Evolutionary conservation across 768 basidiomycete genomes (phyloP).

Genomic region (Glaciozyma antarctica): DNA sequence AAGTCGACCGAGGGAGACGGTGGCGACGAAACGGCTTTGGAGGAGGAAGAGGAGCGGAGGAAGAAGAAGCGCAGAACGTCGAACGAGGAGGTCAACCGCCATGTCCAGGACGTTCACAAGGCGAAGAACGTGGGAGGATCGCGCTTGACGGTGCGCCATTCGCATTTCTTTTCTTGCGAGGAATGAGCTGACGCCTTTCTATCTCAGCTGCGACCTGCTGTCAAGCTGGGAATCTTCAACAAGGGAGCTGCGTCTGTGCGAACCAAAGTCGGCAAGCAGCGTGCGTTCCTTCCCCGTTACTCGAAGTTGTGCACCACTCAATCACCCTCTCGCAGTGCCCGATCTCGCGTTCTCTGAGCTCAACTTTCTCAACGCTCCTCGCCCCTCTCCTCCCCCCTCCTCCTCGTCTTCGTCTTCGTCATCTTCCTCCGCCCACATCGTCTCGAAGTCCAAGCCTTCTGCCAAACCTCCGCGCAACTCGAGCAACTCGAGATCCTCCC

Average conservation of each 20-base stretch:
- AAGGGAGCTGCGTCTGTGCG: slow-evolving; percentile 24
- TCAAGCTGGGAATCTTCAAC: slow-evolving; percentile 25
- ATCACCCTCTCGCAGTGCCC: slow-evolving; percentile 7
- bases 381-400: neutral
- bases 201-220: neutral
- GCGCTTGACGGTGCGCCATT: slow-evolving; percentile 14
- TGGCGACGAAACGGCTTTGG: neutral
- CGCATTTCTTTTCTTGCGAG: neutral
- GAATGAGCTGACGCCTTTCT: rapidly evolving
- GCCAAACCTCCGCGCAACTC: neutral
- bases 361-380: slow-evolving; percentile 21
- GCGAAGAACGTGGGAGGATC: neutral
- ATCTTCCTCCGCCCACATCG: neutral
- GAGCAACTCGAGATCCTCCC: neutral
- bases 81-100: neutral
- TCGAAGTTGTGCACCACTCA: neutral
- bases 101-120: slow-evolving; percentile 10
- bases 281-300: neutral
- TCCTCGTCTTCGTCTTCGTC: neutral
- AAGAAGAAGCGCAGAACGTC: slow-evolving; percentile 4
- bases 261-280: slow-evolving; percentile 11
- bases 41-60: neutral
- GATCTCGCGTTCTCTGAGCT: slow-evolving; percentile 29
- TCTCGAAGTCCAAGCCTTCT: neutral
- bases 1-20: neutral